phyloP scores from a whole-genome alignment of 2,329 filamentous ascomycete genomes.

The Zasmidium angulare region DNA sequence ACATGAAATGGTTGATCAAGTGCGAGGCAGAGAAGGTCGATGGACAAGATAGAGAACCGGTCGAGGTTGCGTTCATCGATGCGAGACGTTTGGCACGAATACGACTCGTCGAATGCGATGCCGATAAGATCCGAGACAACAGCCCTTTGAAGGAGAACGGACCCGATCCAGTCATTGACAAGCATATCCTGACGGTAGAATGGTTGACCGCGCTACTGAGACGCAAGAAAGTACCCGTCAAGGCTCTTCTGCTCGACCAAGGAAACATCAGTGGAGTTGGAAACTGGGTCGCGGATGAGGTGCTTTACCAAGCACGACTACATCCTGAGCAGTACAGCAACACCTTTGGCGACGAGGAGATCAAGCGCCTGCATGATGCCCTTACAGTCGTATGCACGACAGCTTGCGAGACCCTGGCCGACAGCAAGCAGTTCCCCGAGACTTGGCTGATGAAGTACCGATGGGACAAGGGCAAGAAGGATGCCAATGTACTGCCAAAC shows the following conservation, averaged over 20 bases:
- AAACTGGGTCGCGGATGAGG: conserved; percentile 97
- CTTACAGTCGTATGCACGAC: conserved; percentile 78
- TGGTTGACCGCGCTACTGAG: conserved; percentile 72
- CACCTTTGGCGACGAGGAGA: conserved; percentile 70
- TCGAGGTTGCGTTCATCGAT: conserved; percentile 78
- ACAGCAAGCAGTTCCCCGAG: conserved; percentile 79
- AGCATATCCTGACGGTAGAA: conserved; percentile 70
- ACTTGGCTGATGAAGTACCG: conserved; percentile 62
- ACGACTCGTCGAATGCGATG: conserved; percentile 77
- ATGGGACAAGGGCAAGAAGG: conserved; percentile 87
- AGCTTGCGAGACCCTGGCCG: conserved; percentile 74
- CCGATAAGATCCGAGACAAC: conserved; percentile 69
- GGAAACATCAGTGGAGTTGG: conserved; percentile 86
- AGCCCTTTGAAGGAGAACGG: conserved; percentile 87
- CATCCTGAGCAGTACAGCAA: conserved; percentile 94
- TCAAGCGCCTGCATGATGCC: conserved; percentile 68
- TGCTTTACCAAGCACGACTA: conserved; percentile 82
- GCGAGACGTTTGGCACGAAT: conserved; percentile 75
- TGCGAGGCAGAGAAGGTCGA: conserved; percentile 39
- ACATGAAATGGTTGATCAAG: conserved; percentile 80
- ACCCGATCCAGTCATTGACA: conserved; percentile 85
- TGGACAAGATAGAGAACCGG: conserved; percentile 45
- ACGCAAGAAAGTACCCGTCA: conserved; percentile 80
- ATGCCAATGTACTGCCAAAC: conserved; percentile 68
- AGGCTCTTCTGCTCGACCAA: conserved; percentile 86